Percentiles rank a stretch among this genome's conserved stretches.
Conservation (phyloP, 495 filamentous ascomycete genomes). For the Chlorociboria aeruginascens region DNA sequence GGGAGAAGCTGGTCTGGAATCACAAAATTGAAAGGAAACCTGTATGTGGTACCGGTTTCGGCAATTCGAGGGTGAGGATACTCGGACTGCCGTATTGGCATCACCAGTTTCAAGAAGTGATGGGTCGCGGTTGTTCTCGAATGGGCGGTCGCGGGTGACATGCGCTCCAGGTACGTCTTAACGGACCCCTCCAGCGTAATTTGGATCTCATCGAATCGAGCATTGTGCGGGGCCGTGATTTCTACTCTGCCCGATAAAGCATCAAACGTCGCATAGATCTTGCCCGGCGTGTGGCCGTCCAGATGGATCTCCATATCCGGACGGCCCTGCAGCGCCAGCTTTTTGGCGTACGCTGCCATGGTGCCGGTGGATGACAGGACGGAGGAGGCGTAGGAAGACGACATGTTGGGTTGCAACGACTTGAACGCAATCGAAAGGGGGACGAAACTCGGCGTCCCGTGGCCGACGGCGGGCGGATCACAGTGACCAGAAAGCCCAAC, state of each 20-base stretch:
- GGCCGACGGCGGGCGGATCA: no score
- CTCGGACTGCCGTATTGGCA: conserved; percentile 57
- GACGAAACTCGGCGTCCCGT: neutral
- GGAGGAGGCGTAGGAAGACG: conserved; percentile 8
- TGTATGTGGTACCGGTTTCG: conserved; percentile 53
- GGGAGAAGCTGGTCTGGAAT: conserved; percentile 55
- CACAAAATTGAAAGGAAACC: conserved; percentile 78
- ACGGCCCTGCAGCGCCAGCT: conserved; percentile 4
- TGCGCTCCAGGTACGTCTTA: conserved; percentile 24
- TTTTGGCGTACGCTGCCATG: conserved; percentile 11
- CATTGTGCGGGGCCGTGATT: conserved; percentile 51
- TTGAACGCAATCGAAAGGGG: neutral
- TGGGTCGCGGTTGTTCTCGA: conserved; percentile 33
- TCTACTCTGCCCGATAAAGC: conserved; percentile 37
- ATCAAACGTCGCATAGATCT: conserved; percentile 37
- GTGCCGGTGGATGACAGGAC: conserved; percentile 9
- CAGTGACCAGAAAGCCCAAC: no score
- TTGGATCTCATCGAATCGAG: conserved; percentile 65
- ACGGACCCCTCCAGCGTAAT: conserved; percentile 67
- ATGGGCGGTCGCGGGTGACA: conserved; percentile 28
- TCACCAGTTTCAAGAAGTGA: conserved; percentile 67
- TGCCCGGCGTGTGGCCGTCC: conserved; percentile 21
- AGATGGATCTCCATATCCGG: conserved; percentile 26
- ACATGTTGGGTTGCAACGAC: neutral
- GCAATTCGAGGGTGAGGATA: conserved; percentile 63